Percentiles rank a stretch among this genome's conserved stretches.
These are phyloP conservation scores for Colletotrichum navitas DNA, from an alignment of 2,329 filamentous ascomycete genomes.

Conservation along the genomic window DNA sequence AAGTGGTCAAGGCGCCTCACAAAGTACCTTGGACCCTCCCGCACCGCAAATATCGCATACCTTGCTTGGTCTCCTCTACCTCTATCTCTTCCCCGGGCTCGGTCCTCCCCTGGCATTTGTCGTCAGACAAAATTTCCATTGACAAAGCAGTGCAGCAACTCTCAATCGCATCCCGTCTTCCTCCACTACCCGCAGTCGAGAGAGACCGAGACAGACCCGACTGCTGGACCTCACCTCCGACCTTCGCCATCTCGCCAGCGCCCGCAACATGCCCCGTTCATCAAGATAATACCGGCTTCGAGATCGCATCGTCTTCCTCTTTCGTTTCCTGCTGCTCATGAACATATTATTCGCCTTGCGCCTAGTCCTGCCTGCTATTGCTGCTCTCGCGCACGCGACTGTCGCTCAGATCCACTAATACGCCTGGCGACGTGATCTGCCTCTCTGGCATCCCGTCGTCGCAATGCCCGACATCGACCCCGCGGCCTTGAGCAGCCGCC, in stretches of 20 bases:
- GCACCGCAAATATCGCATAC: not conserved
- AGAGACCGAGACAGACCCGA: constrained; percentile 42
- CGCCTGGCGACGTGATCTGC: constrained; percentile 40
- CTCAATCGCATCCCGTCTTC: constrained; percentile 38
- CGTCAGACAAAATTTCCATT: constrained; percentile 51
- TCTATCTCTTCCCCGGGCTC: constrained; percentile 45
- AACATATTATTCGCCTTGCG: constrained; percentile 56
- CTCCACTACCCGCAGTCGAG: constrained; percentile 31
- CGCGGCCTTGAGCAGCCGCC: constrained; percentile 76
- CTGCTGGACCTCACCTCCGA: constrained; percentile 42
- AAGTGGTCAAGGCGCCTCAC: constrained; percentile 15
- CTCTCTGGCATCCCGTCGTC: constrained; percentile 37
- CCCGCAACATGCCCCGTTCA: constrained; percentile 58
- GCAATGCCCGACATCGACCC: constrained; percentile 79
- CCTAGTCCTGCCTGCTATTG: constrained; percentile 52
- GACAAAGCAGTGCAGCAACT: constrained; percentile 43
- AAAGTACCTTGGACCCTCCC: constrained; percentile 1
- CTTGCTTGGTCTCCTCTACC: constrained; percentile 46
- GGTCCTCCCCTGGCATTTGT: constrained; percentile 41
- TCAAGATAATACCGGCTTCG: constrained; percentile 55
- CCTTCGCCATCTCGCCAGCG: constrained; percentile 55
- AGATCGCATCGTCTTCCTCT: constrained; percentile 57
- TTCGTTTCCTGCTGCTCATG: constrained; percentile 60
- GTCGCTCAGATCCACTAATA: constrained; percentile 41
- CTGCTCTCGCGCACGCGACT: constrained; percentile 62